Evolutionary conservation across 1,284 basidiomycete genomes (phyloP).

Genomic region (Megacollybia platyphylla): DNA sequence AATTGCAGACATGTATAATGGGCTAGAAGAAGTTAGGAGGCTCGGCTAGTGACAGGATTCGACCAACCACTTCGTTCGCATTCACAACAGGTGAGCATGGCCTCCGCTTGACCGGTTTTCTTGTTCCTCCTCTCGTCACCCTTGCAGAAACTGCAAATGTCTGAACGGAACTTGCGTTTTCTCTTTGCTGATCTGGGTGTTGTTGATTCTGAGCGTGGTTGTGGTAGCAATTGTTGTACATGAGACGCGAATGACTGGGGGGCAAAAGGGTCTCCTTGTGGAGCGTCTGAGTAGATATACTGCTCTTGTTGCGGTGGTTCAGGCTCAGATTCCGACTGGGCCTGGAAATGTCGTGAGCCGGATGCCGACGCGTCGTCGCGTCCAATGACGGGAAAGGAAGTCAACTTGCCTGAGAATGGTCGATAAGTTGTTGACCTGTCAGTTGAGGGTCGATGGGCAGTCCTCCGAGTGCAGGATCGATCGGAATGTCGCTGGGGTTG

Average conservation of each 20-base stretch:
- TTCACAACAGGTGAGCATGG: conserved; percentile 58
- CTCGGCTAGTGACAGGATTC: conserved; percentile 2
- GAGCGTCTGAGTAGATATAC: conserved; percentile 32
- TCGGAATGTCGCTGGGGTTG: conserved; percentile 45
- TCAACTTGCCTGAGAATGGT: conserved; percentile 31
- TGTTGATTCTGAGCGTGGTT: conserved; percentile 20
- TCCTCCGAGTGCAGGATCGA: conserved; percentile 38
- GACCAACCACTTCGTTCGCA: conserved; percentile 38
- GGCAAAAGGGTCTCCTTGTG: conserved; percentile 72
- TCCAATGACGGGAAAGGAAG: conserved; percentile 18
- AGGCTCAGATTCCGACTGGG: conserved; percentile 9
- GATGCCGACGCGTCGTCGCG: not conserved
- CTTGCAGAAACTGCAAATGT: conserved; percentile 57
- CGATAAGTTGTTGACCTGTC: conserved; percentile 16
- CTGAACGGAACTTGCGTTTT: conserved; percentile 40
- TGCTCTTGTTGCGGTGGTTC: conserved; percentile 10
- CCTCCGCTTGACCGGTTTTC: conserved; percentile 31
- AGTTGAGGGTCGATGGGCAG: conserved; percentile 19
- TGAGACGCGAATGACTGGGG: conserved; percentile 20
- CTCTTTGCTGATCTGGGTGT: conserved; percentile 28
- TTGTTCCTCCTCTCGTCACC: conserved; percentile 46
- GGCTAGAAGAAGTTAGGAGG: conserved; percentile 24
- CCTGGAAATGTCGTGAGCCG: not conserved
- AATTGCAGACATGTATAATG: conserved; percentile 72
- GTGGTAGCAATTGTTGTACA: conserved; percentile 18